Conservation (phyloP, 169 alveolate species). For the Plasmodium sp. region DNA sequence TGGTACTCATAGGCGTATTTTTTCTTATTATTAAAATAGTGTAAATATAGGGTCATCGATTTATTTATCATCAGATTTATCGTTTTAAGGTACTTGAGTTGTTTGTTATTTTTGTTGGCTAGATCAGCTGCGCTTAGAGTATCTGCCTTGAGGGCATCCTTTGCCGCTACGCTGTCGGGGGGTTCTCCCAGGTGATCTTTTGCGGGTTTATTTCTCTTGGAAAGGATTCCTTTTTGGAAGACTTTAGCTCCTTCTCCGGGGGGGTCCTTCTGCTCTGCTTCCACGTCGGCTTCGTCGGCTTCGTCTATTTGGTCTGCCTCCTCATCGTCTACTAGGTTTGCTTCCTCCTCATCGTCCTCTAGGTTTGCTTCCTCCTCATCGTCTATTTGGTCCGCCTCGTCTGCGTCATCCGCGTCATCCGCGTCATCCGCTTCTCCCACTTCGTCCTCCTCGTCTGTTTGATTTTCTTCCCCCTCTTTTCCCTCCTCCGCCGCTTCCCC, state of each 20-base stretch:
- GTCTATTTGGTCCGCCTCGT: background rate
- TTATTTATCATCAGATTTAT: slow-evolving; percentile 66
- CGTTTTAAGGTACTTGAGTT: slow-evolving; percentile 49
- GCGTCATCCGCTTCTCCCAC: background rate
- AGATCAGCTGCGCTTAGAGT: background rate
- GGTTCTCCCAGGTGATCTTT: background rate
- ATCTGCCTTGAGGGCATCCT: slow-evolving; percentile 6
- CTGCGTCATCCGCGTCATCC: background rate
- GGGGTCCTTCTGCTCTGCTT: background rate
- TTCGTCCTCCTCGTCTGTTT: background rate
- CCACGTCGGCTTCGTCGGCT: background rate
- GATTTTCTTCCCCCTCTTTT: background rate
- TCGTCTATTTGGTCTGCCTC: background rate
- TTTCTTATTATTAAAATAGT: slow-evolving; percentile 94
- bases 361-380: background rate
- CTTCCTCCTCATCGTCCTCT: background rate
- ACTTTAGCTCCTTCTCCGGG: background rate
- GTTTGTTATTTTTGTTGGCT: slow-evolving; percentile 39
- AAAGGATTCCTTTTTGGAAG: background rate
- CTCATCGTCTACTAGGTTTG: background rate
- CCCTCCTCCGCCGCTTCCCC: background rate
- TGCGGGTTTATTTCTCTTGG: slow-evolving; percentile 12
- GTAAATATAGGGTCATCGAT: slow-evolving; percentile 86
- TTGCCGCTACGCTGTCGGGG: background rate
- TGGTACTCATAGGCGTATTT: slow-evolving; percentile 97